Conservation (phyloP, 2,329 filamentous ascomycete genomes). For the Fusarium guadeloupense region DNA sequence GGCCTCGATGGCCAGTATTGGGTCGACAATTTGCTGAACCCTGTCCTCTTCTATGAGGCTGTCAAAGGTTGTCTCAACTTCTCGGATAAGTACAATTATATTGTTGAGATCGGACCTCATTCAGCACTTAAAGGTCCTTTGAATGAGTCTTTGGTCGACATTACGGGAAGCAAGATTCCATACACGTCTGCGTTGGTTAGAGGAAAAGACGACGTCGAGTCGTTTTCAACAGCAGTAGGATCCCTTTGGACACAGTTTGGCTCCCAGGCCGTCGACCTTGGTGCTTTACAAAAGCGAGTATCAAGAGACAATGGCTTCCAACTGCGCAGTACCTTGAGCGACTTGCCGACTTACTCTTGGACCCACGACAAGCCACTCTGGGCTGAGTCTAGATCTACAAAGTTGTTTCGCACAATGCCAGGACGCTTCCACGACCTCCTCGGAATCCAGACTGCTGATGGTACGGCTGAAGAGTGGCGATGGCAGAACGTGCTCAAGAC, state of each 20-base stretch:
- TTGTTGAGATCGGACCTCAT: not conserved
- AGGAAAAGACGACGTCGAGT: not conserved
- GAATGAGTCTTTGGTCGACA: fast-evolving
- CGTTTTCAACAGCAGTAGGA: not conserved
- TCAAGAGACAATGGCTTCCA: too few species aligned
- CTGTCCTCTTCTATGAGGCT: slow-evolving; percentile 51
- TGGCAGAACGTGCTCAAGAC: too few species aligned
- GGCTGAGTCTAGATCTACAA: too few species aligned
- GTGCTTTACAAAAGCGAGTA: not conserved
- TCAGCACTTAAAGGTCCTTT: not conserved
- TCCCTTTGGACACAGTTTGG: not conserved
- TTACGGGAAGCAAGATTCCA: not conserved
- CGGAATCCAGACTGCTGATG: too few species aligned
- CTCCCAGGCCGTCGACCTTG: not conserved
- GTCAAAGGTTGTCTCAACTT: not conserved
- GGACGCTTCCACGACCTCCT: too few species aligned
- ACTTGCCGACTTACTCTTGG: too few species aligned
- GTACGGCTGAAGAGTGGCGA: too few species aligned
- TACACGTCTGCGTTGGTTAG: not conserved
- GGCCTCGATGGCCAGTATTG: not conserved
- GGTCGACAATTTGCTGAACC: slow-evolving; percentile 4
- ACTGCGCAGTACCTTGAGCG: too few species aligned
- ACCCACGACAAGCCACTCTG: too few species aligned
- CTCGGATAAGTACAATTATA: not conserved
- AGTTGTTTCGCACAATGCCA: too few species aligned